These are phyloP conservation scores for Larix kaempferi DNA, from an alignment of 75 land plant genomes.

Conservation along the genomic window DNA sequence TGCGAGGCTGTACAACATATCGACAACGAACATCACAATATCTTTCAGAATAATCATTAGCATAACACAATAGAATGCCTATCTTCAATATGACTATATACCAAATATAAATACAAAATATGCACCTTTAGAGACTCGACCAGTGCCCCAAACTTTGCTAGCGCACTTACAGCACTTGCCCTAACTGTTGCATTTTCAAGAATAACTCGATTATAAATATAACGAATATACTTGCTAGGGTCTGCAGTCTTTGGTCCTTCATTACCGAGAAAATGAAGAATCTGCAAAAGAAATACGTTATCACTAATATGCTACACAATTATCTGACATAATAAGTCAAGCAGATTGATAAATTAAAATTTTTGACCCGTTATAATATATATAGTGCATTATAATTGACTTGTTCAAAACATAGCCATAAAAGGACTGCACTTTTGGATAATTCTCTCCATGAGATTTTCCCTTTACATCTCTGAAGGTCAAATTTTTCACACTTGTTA, in stretches of 20 bases:
- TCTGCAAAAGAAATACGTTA: slow-evolving; percentile 35
- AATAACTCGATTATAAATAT: slow-evolving; percentile 91
- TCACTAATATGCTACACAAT: neutral
- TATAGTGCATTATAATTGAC: too few relatives aligned
- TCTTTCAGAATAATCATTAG: neutral
- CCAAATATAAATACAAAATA: neutral
- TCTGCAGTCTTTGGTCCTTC: slow-evolving; percentile 98
- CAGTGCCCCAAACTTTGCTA: slow-evolving; percentile 88
- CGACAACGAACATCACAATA: neutral
- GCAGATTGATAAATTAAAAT: neutral
- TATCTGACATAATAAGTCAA: neutral
- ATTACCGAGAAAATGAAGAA: slow-evolving; percentile 91
- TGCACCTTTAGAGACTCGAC: slow-evolving; percentile 86
- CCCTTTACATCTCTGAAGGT: neutral
- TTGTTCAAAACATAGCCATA: too few relatives aligned
- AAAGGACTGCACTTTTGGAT: neutral
- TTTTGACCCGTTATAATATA: neutral
- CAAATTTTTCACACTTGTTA: neutral
- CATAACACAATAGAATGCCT: neutral
- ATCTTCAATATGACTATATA: neutral
- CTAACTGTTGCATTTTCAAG: slow-evolving; percentile 98
- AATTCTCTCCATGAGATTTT: neutral
- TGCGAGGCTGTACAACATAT: slow-evolving; percentile 66
- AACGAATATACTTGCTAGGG: slow-evolving; percentile 98
- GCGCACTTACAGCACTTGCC: slow-evolving; percentile 92